Conservation (phyloP, 345 rosid genomes). For the Acer negundo region DNA sequence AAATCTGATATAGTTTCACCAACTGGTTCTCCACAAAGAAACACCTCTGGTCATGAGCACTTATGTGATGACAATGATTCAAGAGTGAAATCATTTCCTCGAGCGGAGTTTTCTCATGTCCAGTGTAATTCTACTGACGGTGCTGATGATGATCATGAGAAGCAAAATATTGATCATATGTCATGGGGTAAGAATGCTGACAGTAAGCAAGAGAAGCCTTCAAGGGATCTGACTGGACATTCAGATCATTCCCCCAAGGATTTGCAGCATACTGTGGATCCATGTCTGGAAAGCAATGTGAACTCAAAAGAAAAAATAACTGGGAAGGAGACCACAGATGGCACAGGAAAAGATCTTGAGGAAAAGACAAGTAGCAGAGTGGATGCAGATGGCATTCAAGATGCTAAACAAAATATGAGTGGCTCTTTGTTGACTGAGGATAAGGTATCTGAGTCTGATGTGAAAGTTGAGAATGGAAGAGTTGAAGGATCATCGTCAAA, state of each 20-base stretch:
- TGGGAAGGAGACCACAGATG: slow-evolving; percentile 27
- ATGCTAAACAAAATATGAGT: slow-evolving; percentile 29
- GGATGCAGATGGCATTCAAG: slow-evolving; percentile 34
- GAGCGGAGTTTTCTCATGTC: slow-evolving; percentile 31
- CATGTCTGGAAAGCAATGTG: slow-evolving; percentile 40
- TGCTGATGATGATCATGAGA: slow-evolving; percentile 35
- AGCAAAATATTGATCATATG: slow-evolving; percentile 27
- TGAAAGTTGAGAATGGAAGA: slow-evolving; percentile 29
- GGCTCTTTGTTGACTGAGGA: slow-evolving; percentile 31
- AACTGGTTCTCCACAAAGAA: slow-evolving; percentile 45
- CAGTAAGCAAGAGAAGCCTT: slow-evolving; percentile 26
- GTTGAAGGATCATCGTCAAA: slow-evolving; percentile 27
- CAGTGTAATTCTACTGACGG: slow-evolving; percentile 30
- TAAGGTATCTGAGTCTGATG: slow-evolving; percentile 27
- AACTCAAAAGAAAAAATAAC: slow-evolving; percentile 36
- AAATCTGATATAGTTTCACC: slow-evolving; percentile 64
- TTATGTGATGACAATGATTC: slow-evolving; percentile 40
- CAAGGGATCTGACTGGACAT: slow-evolving; percentile 31
- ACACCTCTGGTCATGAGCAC: slow-evolving; percentile 33
- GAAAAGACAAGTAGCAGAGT: slow-evolving; percentile 25
- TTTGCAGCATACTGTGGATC: slow-evolving; percentile 43
- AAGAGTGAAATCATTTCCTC: slow-evolving; percentile 31
- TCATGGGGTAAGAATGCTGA: slow-evolving; percentile 32
- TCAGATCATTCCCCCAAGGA: slow-evolving; percentile 33
- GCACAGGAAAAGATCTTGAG: slow-evolving; percentile 30